Evolutionary conservation across 768 basidiomycete species (phyloP).

Genomic region (Boletus barrowsii): DNA sequence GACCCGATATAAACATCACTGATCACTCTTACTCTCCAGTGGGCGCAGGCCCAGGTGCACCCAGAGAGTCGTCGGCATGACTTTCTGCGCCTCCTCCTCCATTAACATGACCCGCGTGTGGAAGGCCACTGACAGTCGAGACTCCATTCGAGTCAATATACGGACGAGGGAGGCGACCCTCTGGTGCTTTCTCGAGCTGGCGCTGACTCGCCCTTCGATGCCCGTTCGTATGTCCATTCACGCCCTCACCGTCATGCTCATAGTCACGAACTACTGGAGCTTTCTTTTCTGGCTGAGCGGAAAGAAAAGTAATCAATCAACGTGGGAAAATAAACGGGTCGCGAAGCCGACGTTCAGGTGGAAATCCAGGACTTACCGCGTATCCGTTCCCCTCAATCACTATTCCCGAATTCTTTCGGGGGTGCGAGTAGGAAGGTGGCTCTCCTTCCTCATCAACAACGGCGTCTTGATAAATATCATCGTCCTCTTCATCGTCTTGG

Average conservation of each 20-base stretch:
- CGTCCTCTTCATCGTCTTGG: constrained; percentile 51
- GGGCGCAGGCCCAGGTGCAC: constrained; percentile 31
- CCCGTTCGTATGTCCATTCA: constrained; percentile 7
- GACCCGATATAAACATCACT: background rate
- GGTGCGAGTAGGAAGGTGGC: constrained; percentile 62
- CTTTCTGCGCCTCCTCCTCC: constrained; percentile 1
- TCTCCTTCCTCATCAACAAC: constrained; percentile 40
- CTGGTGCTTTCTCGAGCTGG: constrained; percentile 73
- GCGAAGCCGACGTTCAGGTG: background rate
- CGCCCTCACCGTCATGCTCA: background rate
- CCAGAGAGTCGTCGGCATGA: constrained; percentile 4
- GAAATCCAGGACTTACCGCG: constrained; percentile 43
- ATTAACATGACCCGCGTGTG: constrained; percentile 12
- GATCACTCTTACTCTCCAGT: constrained; percentile 30
- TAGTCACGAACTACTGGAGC: constrained; percentile 13
- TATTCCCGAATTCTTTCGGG: constrained; percentile 38
- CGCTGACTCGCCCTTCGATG: constrained; percentile 53
- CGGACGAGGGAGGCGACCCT: constrained; percentile 40
- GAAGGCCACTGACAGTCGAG: constrained; percentile 8
- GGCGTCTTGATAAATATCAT: constrained; percentile 42
- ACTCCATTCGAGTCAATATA: constrained; percentile 7
- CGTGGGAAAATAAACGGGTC: background rate
- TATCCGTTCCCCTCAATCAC: constrained; percentile 56
- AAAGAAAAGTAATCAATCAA: constrained; percentile 8
- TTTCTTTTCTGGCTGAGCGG: constrained; percentile 47